phyloP scores from a whole-genome alignment of 129 eudicot species.

The Artemisia argyi region DNA sequence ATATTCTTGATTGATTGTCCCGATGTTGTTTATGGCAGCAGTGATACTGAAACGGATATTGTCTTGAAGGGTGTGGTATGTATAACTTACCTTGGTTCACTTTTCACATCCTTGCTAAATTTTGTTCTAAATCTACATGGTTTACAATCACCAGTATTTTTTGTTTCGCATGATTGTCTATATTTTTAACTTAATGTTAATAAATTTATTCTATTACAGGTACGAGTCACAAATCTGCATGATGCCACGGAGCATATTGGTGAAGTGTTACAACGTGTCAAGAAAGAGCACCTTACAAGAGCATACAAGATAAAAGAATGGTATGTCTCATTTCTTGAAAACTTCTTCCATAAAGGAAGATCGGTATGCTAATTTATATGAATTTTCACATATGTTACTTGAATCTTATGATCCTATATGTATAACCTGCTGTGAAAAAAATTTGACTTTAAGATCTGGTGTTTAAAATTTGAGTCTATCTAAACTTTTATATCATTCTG shows the following conservation, averaged over 20 bases:
- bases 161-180: too few species aligned
- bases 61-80: conserved; percentile 99
- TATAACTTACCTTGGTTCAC: not conserved
- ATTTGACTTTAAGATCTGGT: too few species aligned
- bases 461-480: too few species aligned
- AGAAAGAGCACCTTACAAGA: conserved; percentile 81
- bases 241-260: conserved; percentile 98
- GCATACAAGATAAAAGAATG: conserved; percentile 87
- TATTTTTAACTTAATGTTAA: not conserved
- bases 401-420: too few species aligned
- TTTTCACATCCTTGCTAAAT: not conserved
- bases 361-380: not conserved
- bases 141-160: not conserved
- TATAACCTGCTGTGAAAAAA: too few species aligned
- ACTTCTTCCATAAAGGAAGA: not conserved
- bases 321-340: conserved; percentile 35
- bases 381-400: too few species aligned
- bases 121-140: not conserved
- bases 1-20: conserved; percentile 98
- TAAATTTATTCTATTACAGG: conserved; percentile 39
- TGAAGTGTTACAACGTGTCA: conserved; percentile 88
- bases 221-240: conserved; percentile 89
- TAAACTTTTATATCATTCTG: not conserved
- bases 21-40: conserved; percentile 92
- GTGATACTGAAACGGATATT: conserved; percentile 90